Base-by-base conservation (phyloP, 192 early-diverging fungal species). In the Umbelopsis vinacea region DNA sequence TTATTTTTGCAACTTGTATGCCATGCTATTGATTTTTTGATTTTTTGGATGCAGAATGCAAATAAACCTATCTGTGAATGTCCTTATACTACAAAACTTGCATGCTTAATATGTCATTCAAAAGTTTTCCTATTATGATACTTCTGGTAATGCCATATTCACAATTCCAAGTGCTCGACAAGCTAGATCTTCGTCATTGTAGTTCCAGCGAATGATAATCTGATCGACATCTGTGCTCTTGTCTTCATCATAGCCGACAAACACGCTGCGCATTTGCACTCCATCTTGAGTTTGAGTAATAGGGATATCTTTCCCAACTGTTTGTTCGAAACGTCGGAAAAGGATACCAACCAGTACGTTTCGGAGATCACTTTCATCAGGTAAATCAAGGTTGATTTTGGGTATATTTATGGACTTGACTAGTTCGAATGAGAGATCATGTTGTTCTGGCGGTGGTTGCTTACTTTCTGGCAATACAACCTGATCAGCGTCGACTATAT, bases 141-240 rank as follows among this genome's bases (percentile, higher is more conserved):
- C 50, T 52, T n/a, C 48, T 19, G 72, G 50, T 26, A 75, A 60
- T 7, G 53, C 55, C 12, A 71, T 63, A 38, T 89, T 86, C 12
- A 92, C 76, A 24, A 85, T 74, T 12, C 84, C 82, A 22, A 92
- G 74, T 17, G 87, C 74, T n/a, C 81, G 72, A 8, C 85, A 88
- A 0, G 91, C 91, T 33, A 92, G 78, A 55, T 86, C 88, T 38
- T 92, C 89, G 63, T 92, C 91, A 23, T 83, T 78, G 76, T 86
- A 91, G 19, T 87, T 77, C 91, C 91, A 92, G 17, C 84, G 80
- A 35, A 92, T 79, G 19, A 75, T 55, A 1, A 92, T 68, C 5
- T 73, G 55, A 29, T 76, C 79, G 7, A 71, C 60, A 8, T 81
- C 77, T 43, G 52, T 69, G 2, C 75, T 70, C 1, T 82, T 78